These are phyloP conservation scores for Marasmius fiardii DNA, from an alignment of 1,284 basidiomycete species.

Conservation along the genomic window DNA sequence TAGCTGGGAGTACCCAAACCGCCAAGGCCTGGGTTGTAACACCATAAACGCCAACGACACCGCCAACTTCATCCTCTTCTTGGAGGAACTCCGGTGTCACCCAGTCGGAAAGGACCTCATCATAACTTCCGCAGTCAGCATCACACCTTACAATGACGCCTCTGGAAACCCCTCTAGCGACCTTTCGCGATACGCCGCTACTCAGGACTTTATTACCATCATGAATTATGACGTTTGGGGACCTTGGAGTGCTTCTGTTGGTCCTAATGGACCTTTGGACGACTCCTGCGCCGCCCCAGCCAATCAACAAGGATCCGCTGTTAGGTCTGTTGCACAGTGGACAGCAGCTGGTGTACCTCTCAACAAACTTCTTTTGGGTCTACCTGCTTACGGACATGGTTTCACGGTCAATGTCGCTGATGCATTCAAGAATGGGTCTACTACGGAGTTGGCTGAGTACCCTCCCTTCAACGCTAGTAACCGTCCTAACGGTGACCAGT, in stretches of 20 bases:
- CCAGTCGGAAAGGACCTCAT: slow-evolving; percentile 50
- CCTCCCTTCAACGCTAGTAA: slow-evolving; percentile 45
- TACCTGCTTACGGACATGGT: slow-evolving; percentile 74
- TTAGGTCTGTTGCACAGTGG: slow-evolving; percentile 73
- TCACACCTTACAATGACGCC: slow-evolving; percentile 53
- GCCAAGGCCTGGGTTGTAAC: slow-evolving; percentile 54
- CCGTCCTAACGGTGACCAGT: slow-evolving; percentile 52
- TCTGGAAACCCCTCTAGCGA: slow-evolving; percentile 49
- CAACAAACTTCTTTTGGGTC: slow-evolving; percentile 76
- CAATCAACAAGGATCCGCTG: slow-evolving; percentile 70
- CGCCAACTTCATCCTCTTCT: slow-evolving; percentile 55
- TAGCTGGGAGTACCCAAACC: slow-evolving; percentile 71
- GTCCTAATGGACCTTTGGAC: slow-evolving; percentile 81
- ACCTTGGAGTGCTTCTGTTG: slow-evolving; percentile 36
- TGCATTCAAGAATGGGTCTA: slow-evolving; percentile 29
- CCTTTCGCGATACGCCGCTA: slow-evolving; percentile 54
- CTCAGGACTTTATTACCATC: slow-evolving; percentile 60
- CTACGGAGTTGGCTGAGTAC: slow-evolving; percentile 38
- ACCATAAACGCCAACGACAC: slow-evolving; percentile 46
- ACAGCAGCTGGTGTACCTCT: slow-evolving; percentile 62
- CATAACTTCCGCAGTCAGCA: slow-evolving; percentile 62
- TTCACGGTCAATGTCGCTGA: slow-evolving; percentile 39
- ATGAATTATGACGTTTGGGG: slow-evolving; percentile 71
- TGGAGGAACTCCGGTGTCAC: slow-evolving; percentile 55
- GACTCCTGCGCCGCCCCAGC: slow-evolving; percentile 66